Percentiles rank a stretch among this genome's conserved stretches.
Conservation (phyloP, 805 yeast species). For the Saccharomycopsis amapae region DNA sequence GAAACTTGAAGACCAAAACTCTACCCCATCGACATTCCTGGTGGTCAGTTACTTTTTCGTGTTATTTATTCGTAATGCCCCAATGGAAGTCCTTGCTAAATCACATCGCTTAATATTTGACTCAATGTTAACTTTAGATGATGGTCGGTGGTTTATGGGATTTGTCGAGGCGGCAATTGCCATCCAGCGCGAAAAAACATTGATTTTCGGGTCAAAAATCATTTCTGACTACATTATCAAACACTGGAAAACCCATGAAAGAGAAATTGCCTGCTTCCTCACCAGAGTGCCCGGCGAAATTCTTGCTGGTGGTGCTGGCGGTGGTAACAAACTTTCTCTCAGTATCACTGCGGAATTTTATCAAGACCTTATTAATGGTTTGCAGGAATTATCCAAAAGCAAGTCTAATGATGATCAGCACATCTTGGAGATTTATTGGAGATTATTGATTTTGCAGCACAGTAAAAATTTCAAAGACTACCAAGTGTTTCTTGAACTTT, state of each 20-base stretch:
- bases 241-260: constrained; percentile 33
- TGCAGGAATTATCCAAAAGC: constrained; percentile 3
- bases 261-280: constrained; percentile 38
- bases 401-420: not conserved
- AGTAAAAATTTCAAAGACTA: constrained; percentile 29
- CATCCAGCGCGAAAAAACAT: constrained; percentile 37
- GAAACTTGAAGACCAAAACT: constrained; percentile 19
- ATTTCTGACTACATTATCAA: constrained; percentile 43
- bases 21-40: constrained; percentile 25
- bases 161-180: constrained; percentile 42
- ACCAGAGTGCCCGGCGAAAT: constrained; percentile 26
- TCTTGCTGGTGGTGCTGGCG: not conserved
- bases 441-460: constrained; percentile 36
- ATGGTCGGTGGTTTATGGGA: constrained; percentile 37
- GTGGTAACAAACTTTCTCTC: constrained; percentile 17
- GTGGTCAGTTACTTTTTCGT: constrained; percentile 33
- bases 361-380: constrained; percentile 10
- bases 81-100: constrained; percentile 14
- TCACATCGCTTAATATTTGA: constrained; percentile 31
- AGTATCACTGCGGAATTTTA: constrained; percentile 22
- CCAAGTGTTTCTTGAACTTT: constrained; percentile 23
- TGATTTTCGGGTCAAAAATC: constrained; percentile 36
- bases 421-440: constrained; percentile 45
- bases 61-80: constrained; percentile 48
- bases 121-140: constrained; percentile 39